Evolutionary conservation across 164 flowering plant genomes (phyloP), one percentile per base, ranked within the genome.

Genomic region (Magnolia changhungtana): DNA sequence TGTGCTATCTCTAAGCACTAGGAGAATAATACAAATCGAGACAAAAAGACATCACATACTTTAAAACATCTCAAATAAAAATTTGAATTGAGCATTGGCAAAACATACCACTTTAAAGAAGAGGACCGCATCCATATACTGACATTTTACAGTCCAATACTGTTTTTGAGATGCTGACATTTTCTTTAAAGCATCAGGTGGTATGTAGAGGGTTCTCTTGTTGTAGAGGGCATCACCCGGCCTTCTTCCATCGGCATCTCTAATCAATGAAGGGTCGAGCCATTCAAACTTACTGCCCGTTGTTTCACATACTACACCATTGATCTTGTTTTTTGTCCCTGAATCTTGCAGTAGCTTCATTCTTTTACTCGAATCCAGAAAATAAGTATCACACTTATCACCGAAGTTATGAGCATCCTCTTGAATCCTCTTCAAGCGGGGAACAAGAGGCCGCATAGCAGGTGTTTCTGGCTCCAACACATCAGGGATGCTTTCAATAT

Each of bases 101-200:
- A 63, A 74, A 85, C 96, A 87, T 51, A 96, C 99, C 95, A 96
- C 98, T 94, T 96, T 94, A 78, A 94, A 96, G 89, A 96, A 94
- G 78, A 92, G 87, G 71, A 94, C 67, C 59, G 92, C 89, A 82
- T 96, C 99, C 97, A 96, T 94, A 71, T 94, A 96, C 76, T 90
- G 86, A 51, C 91, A 83, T 84, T 96, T 94, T 74, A 88, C 87
- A 76, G 78, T 84, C 99, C 99, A 96, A 66, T 94, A 96, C 75
- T 96, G 97, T 71, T 80, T 94, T 74, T 94, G 99, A 37, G 94
- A 89, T 31, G 98, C 97, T 49, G 97, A 84, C 99, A 96, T 94
- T 81, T 90, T 91, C 77, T 82, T 88, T 80, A 96, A 80, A 74
- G 76, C 90, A 76, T 90, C 93, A 73, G 98, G 90, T 5, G 98